These are phyloP conservation scores for Pisolithus microcarpus DNA, from an alignment of 768 basidiomycete genomes.

Conservation along the genomic window DNA sequence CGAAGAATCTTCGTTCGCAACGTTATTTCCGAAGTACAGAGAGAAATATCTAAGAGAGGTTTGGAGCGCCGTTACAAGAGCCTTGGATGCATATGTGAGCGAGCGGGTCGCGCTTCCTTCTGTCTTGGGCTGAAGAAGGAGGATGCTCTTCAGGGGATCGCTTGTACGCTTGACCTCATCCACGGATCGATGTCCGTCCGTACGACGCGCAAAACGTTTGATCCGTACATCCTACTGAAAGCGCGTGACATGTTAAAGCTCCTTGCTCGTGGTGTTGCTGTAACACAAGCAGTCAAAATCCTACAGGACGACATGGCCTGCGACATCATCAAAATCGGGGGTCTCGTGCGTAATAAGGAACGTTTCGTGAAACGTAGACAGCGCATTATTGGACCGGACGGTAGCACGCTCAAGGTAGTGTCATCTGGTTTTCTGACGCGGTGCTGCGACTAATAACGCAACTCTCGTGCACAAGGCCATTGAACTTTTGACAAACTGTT, in stretches of 20 bases:
- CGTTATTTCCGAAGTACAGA: conserved; percentile 96
- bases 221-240: conserved; percentile 94
- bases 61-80: conserved; percentile 85
- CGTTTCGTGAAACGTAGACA: conserved; percentile 94
- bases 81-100: conserved; percentile 71
- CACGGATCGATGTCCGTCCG: conserved; percentile 97
- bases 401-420: conserved; percentile 88
- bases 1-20: conserved; percentile 97
- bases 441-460: conserved; percentile 1
- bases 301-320: conserved; percentile 85
- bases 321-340: conserved; percentile 98
- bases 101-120: conserved; percentile 10
- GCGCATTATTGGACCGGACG: conserved; percentile 94
- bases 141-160: conserved; percentile 53
- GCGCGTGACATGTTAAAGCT: conserved; percentile 94
- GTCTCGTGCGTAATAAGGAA: conserved; percentile 89
- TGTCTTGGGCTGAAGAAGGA: background rate
- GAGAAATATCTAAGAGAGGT: conserved; percentile 94
- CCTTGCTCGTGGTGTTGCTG: conserved; percentile 82
- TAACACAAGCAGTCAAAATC: conserved; percentile 82
- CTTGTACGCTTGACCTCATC: conserved; percentile 88
- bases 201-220: conserved; percentile 94
- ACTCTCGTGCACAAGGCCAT: conserved; percentile 62
- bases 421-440: background rate
- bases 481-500: conserved; percentile 92